Evolutionary conservation across 2,329 filamentous ascomycete genomes (phyloP).

Genomic region (Cytospora mali): DNA sequence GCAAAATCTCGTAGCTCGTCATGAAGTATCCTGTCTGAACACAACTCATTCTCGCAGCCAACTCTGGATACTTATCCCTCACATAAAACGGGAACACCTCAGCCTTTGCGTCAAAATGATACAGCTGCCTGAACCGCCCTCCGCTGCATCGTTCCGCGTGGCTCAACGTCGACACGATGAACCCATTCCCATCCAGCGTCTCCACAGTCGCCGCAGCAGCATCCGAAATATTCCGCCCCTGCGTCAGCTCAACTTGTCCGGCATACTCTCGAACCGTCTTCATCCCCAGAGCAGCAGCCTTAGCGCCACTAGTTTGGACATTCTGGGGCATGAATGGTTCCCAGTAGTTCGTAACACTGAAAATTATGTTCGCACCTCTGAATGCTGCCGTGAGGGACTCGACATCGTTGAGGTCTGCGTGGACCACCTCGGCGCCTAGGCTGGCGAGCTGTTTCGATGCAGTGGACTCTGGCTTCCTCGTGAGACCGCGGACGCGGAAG

Average conservation of each 20-base stretch:
- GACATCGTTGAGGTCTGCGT: constrained; percentile 47
- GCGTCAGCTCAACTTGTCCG: constrained; percentile 51
- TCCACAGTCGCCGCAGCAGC: constrained; percentile 48
- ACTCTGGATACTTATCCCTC: constrained; percentile 42
- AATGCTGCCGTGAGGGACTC: constrained; percentile 45
- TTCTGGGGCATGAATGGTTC: constrained; percentile 51
- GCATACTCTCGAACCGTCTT: constrained; percentile 46
- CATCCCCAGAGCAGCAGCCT: constrained; percentile 43
- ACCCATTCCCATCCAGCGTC: constrained; percentile 49
- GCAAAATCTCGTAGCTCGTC: constrained; percentile 50
- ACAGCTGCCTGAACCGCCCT: constrained; percentile 50
- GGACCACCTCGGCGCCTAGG: constrained; percentile 47
- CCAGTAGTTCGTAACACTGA: constrained; percentile 60
- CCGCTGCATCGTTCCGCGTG: constrained; percentile 49
- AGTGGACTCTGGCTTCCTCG: constrained; percentile 46
- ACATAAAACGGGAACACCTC: constrained; percentile 53
- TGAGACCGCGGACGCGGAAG: constrained; percentile 51
- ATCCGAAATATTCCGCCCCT: constrained; percentile 59
- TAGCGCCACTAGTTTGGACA: constrained; percentile 37
- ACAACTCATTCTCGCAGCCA: constrained; percentile 54
- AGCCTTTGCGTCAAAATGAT: constrained; percentile 57
- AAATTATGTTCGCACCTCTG: constrained; percentile 52
- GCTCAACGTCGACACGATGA: constrained; percentile 55
- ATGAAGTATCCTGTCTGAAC: constrained; percentile 54
- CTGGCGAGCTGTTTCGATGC: constrained; percentile 44